Evolutionary conservation across 2,329 filamentous ascomycete species (phyloP).

Genomic region (Trichophyton equinum): DNA sequence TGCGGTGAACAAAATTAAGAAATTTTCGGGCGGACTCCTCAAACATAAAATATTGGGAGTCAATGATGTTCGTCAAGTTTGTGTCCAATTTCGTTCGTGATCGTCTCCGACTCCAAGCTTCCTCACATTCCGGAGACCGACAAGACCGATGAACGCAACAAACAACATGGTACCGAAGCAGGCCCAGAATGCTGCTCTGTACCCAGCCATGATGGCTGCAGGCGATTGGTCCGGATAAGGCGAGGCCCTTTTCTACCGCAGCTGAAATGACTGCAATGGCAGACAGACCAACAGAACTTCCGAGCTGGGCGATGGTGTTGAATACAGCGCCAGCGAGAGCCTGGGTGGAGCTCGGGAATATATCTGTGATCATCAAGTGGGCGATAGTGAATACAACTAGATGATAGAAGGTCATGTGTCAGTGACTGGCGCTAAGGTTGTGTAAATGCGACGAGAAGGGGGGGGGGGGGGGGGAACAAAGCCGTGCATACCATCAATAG

Average conservation of each 20-base stretch:
- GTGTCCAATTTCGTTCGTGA: background rate
- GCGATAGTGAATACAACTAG: conserved; percentile 43
- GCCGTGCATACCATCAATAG: conserved; percentile 12
- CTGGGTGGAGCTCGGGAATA: conserved; percentile 45
- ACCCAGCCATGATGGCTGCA: conserved; percentile 10
- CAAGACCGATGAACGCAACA: conserved; percentile 7
- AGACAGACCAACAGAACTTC: conserved; percentile 41
- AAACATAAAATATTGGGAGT: too few relatives aligned
- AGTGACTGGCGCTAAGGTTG: background rate
- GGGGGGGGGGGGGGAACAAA: background rate
- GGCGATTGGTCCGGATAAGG: conserved; percentile 2
- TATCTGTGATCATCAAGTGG: conserved; percentile 42
- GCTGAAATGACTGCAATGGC: conserved; percentile 37
- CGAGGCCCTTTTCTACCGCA: conserved; percentile 2
- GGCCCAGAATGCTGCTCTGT: conserved; percentile 12
- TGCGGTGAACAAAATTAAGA: background rate
- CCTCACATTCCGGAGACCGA: conserved; percentile 9
- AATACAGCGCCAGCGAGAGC: conserved; percentile 51
- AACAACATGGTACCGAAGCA: conserved; percentile 11
- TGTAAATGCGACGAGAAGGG: background rate
- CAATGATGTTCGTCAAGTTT: background rate
- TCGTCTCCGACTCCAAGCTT: background rate
- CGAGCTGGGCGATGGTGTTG: conserved; percentile 47
- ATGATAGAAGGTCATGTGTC: background rate
- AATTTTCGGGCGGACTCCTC: too few relatives aligned